Percentiles rank a stretch among this genome's conserved stretches.
These are phyloP conservation scores for Polygonum maritimum DNA, from an alignment of 148 eudicot species.

Conservation along the genomic window DNA sequence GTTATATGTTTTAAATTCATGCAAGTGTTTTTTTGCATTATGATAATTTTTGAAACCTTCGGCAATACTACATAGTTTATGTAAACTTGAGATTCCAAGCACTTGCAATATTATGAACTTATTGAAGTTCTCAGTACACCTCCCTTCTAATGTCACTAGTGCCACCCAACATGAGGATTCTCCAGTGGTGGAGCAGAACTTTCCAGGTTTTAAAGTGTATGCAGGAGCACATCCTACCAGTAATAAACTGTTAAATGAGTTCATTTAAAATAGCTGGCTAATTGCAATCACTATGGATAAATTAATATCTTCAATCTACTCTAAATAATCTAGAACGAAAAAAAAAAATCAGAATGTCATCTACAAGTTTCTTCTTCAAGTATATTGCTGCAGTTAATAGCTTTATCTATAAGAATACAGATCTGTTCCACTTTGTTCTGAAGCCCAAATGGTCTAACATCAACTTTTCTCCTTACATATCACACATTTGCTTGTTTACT, in stretches of 20 bases:
- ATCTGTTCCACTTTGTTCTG: background rate
- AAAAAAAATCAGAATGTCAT: background rate
- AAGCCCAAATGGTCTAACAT: background rate
- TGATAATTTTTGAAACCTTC: background rate
- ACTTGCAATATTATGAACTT: background rate
- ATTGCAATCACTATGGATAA: background rate
- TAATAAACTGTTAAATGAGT: background rate
- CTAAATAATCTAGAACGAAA: background rate
- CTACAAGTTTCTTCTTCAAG: background rate
- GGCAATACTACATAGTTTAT: background rate
- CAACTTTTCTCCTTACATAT: background rate
- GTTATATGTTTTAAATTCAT: background rate
- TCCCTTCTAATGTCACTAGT: background rate
- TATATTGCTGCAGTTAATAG: background rate
- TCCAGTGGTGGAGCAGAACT: background rate
- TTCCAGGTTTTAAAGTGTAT: background rate
- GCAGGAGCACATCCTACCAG: background rate
- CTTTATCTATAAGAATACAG: background rate
- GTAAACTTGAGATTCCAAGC: background rate
- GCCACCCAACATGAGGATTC: background rate
- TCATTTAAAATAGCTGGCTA: background rate
- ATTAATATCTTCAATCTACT: background rate
- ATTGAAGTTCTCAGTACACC: background rate
- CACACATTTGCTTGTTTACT: background rate
- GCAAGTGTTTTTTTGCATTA: background rate